A percentile compares a stretch with the other conserved stretches of the same genome.
Conservation (phyloP, 2,329 filamentous ascomycete species). For the Cladosporium velox region DNA sequence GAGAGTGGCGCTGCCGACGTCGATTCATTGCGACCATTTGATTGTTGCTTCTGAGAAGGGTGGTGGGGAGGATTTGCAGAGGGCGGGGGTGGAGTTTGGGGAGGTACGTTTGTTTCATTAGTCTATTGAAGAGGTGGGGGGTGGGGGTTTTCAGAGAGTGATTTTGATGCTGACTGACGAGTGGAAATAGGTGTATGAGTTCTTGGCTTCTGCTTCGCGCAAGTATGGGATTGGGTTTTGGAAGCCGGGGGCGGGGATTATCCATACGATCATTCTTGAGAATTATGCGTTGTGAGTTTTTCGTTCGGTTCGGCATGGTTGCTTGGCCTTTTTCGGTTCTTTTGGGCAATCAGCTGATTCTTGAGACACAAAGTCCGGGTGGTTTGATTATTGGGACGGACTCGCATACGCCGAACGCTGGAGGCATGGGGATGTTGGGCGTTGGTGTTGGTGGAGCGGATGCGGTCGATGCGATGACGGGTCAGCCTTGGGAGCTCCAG, state of each 20-base stretch:
- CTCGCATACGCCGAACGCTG: constrained; percentile 95
- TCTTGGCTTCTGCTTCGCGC: constrained; percentile 86
- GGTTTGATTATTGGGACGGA: constrained; percentile 97
- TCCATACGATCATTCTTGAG: constrained; percentile 97
- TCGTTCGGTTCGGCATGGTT: not conserved
- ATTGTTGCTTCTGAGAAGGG: constrained; percentile 90
- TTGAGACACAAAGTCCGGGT: constrained; percentile 62
- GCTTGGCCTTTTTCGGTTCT: no score
- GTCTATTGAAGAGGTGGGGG: not conserved
- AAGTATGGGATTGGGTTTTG: constrained; percentile 99
- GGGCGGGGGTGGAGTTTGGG: constrained; percentile 60
- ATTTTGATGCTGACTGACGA: not conserved
- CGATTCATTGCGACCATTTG: constrained; percentile 98
- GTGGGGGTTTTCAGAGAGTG: not conserved
- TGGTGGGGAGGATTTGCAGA: constrained; percentile 86
- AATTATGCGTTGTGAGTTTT: constrained; percentile 84
- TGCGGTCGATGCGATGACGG: constrained; percentile 97
- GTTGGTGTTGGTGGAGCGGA: constrained; percentile 98
- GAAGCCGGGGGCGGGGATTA: constrained; percentile 97
- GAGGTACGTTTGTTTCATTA: not conserved
- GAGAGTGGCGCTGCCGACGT: constrained; percentile 87
- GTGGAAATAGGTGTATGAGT: constrained; percentile 92
- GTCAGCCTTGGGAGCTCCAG: constrained; percentile 96
- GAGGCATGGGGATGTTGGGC: constrained; percentile 87
- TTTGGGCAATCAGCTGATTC: not conserved